Base-by-base conservation (phyloP, 1,284 basidiomycete genomes). In the Moesziomyces sp. region DNA sequence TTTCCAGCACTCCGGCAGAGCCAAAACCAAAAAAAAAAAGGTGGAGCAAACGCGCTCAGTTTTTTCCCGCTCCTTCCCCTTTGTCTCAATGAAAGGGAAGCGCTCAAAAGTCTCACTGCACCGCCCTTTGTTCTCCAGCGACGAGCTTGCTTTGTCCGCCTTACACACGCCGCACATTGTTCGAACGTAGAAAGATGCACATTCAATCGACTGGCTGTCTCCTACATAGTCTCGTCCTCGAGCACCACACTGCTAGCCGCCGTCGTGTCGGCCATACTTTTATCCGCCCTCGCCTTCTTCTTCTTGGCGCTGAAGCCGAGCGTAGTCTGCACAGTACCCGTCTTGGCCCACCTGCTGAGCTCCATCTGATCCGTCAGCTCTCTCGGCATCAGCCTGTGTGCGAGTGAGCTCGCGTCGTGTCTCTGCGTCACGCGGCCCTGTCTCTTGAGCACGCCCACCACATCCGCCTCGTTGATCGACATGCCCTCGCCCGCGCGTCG, bases 341-440 rank as follows among this genome's bases (percentile, higher is more conserved):
- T 28, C 35, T 65, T 74, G 1, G 71, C 65, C 65, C 65, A 74
- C 40, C 58, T 56, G 18, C 48, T 34, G 24, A 74, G 38, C 52
- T 74, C 62, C 72, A 74, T 74, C 58, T 66, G 61, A 53, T 74
- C 72, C n/a, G 60, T 64, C 58, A 70, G 9, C 19, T 74, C 72
- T 4, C 72, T 57, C 16, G 72, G 72, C 43, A 74, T 16, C 52
- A 74, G 26, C 18, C 40, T 52, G 45, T 74, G 66, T 16, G 66
- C 72, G 38, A 74, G 24, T 19, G 54, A 55, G 18, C 66, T 65
- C 6, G 62, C 55, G 46, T 74, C 66, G 21, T 58, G 47, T 16
- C 66, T 46, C 34, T 23, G 61, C 24, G 72, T 69, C 21, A 74
- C 62, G n/a, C 59, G 52, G 0, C 72, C 72, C 26, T 74, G 72